These are phyloP conservation scores for Solanum hybrid DNA, from an alignment of 305 asterid genomes.

Conservation along the genomic window DNA sequence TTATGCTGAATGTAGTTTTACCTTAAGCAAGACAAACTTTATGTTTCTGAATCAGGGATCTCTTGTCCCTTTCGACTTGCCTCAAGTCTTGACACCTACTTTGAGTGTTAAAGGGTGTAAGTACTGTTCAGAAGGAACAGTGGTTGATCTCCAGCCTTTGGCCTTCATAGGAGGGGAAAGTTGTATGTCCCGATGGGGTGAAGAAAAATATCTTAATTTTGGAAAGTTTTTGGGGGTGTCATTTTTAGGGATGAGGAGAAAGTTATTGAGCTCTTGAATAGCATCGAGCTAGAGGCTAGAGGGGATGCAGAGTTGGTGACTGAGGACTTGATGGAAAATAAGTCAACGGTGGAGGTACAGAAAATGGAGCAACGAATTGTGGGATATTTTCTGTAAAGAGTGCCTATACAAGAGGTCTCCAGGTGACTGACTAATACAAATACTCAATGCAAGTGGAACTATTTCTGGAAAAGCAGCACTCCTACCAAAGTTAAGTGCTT, in stretches of 20 bases:
- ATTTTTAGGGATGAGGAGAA: not conserved
- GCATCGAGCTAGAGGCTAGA: not conserved
- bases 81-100: not conserved
- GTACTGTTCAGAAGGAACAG: not conserved
- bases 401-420: not conserved
- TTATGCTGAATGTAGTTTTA: not conserved
- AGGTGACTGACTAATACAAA: not conserved
- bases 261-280: not conserved
- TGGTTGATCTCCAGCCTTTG: not conserved
- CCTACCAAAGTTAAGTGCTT: not conserved
- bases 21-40: not conserved
- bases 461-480: not conserved
- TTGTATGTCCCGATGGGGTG: not conserved
- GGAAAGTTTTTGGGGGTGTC: not conserved
- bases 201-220: not conserved
- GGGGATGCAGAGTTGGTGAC: not conserved
- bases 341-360: not conserved
- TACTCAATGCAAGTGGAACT: not conserved
- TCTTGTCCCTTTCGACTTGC: not conserved
- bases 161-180: not conserved
- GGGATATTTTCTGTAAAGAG: not conserved
- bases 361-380: not conserved
- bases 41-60: not conserved
- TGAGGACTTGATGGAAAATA: not conserved
- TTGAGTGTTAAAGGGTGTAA: not conserved